Base-by-base conservation (phyloP, 306 rosid species). In the Trifolium dubium region DNA sequence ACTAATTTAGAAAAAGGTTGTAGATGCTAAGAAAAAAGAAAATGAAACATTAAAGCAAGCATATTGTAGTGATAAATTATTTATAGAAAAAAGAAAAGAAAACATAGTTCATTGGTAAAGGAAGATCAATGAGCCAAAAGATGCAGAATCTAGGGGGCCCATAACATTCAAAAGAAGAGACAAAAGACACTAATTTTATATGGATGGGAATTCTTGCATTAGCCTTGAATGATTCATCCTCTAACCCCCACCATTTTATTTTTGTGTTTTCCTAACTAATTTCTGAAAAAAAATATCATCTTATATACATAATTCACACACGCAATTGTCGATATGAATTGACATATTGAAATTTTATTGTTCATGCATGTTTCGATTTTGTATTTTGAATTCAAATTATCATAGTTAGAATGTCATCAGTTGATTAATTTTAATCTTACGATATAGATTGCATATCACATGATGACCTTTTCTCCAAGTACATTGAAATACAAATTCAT, bases 91-190 rank as follows among this genome's bases (percentile, higher is more conserved):
- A 59, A 31, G 10, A 30, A 29, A 59, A 59, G 6, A 5, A 11
- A 58, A 29, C 19, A 30, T 30, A 59, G 30, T 30, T 30, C 9
- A 12, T 30, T 30, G 64, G 40, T 6, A 12, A 30, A 59, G 64
- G 17, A 77, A 55, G 51, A 67, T 77, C 39, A 56, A 78, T 15
- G 78, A 75, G 76, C 63, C 71, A 70, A 72, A 75, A 61, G 55
- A 80, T 34, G 53, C 37, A 49, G 55, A 79, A 69, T 32, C 55
- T 53, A 67, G 72, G 83, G 60, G 53, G 62, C 77, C 64, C 75
- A 79, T 49, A 78, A 67, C 64, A 80, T 72, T 68, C 19, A 58
- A 75, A 82, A 80, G 75, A 80, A 82, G 80, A 75, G 81, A 85
- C 82, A 75, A 61, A 62, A 71, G 71, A 64, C 5, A 64, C 53